Percentiles rank a stretch among this genome's conserved stretches.
These are phyloP conservation scores for Leccinum laetum DNA, from an alignment of 1,284 basidiomycete genomes.

Conservation along the genomic window DNA sequence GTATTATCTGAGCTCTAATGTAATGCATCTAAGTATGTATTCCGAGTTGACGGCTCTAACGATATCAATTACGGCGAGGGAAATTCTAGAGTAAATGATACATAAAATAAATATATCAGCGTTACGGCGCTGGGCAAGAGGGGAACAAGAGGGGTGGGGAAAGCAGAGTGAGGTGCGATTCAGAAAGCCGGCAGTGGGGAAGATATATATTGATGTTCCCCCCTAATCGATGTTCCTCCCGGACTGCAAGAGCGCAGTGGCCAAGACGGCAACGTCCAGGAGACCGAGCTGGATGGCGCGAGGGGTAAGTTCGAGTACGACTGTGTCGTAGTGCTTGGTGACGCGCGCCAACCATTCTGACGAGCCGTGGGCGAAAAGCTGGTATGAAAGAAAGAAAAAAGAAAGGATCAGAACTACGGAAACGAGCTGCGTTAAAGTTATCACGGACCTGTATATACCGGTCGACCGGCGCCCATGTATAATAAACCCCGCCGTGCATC, in stretches of 20 bases:
- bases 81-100: neutral
- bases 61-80: neutral
- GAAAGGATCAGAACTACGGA: neutral
- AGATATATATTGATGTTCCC: neutral
- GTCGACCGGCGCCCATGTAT: conserved; percentile 43
- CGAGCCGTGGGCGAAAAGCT: conserved; percentile 42
- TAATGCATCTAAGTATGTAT: neutral
- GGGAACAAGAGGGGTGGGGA: too few relatives aligned
- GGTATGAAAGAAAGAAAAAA: neutral
- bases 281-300: conserved; percentile 47
- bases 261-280: conserved; percentile 43
- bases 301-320: conserved; percentile 45
- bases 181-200: neutral
- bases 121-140: neutral
- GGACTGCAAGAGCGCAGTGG: conserved; percentile 46
- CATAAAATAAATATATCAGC: neutral
- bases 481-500: conserved; percentile 39
- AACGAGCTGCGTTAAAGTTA: neutral
- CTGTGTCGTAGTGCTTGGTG: conserved; percentile 35
- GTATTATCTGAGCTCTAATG: neutral
- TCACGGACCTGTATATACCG: conserved; percentile 42
- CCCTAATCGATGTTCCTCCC: conserved; percentile 49
- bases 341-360: conserved; percentile 44
- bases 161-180: neutral
- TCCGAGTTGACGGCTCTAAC: neutral